These are phyloP conservation scores for Eutrema japonicum DNA, from an alignment of 345 rosid genomes.

Conservation along the genomic window DNA sequence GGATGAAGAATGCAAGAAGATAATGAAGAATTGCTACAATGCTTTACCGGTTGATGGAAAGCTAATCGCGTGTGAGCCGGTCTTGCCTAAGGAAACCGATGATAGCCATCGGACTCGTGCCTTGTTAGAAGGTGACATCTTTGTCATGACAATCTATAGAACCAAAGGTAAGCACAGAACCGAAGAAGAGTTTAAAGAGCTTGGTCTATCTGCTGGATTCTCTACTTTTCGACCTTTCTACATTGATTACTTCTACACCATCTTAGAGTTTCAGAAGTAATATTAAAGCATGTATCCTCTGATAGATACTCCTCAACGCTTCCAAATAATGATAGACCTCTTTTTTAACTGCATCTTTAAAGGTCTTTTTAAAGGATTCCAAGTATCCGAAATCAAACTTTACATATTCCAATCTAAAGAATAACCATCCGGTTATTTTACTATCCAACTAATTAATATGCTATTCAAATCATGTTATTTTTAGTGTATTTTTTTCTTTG, in stretches of 20 bases:
- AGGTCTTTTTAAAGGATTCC: too few relatives aligned
- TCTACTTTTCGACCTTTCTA: conserved; percentile 53
- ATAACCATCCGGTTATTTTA: too few relatives aligned
- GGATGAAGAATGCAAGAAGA: conserved; percentile 76
- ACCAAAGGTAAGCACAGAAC: conserved; percentile 85
- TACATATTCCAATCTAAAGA: too few relatives aligned
- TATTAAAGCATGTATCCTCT: neutral
- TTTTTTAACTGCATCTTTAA: neutral
- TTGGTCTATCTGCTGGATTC: conserved; percentile 73
- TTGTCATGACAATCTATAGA: conserved; percentile 80
- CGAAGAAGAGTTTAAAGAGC: conserved; percentile 64
- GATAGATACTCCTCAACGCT: neutral
- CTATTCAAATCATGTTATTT: too few relatives aligned
- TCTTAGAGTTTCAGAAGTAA: conserved; percentile 81
- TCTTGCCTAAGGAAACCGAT: conserved; percentile 68
- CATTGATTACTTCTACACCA: conserved; percentile 66
- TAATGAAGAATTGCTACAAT: conserved; percentile 81
- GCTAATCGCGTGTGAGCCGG: conserved; percentile 81
- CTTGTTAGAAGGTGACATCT: conserved; percentile 77
- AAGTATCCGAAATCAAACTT: too few relatives aligned
- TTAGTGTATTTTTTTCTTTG: too few relatives aligned
- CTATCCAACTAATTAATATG: too few relatives aligned
- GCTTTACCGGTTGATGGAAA: conserved; percentile 79
- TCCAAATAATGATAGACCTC: conserved; percentile 1
- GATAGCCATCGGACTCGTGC: conserved; percentile 80